Evolutionary conservation across 352 stramenopile species (phyloP), one percentile per base, ranked within the genome.

Genomic region (Pythium insidiosum): DNA sequence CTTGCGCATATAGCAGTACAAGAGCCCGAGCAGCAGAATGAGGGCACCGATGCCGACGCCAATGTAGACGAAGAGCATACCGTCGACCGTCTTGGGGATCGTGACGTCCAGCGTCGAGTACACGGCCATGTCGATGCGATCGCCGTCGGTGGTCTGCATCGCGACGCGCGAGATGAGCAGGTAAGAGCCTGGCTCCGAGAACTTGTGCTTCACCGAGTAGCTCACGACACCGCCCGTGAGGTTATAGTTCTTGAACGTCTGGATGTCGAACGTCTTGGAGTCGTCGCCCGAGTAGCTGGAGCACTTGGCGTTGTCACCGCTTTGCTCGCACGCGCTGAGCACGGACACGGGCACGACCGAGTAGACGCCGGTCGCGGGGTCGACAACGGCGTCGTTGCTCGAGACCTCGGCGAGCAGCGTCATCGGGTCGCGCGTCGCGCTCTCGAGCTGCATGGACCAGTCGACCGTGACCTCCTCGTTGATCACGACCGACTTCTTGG

Each of bases 91-190:
- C 28, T 50, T 57, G 0, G 68, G 47, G n/a, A 84, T 64, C 15
- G 74, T 65, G 21, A 84, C 77, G 9, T 64, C 64, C 25, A 88
- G 53, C 25, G 57, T 79, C 33, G 73, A 87, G 57, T 90, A 90
- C 24, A 90, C 79, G 12, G 77, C 77, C 74, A 88, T 86, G 36
- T 90, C 74, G 50, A 90, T 66, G 23, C 74, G 77, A 16, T 80
- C 59, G 13, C 77, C 77, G 49, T 90, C 77, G 22, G 73, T 60
- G 21, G 73, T 87, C 40, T 76, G 53, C 74, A 88, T 84, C 10
- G 65, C 73, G 25, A 85, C 68, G 16, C 73, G 74, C 10, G 72
- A 81, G 42, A 88, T 72, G 55, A 90, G 67, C 30, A 74, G 64
- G 56, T 83, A 88, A 38, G 73, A 49, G 2, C 77, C 77, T 2